Base-by-base conservation (phyloP, 768 basidiomycete genomes). In the Lactarius indigo region DNA sequence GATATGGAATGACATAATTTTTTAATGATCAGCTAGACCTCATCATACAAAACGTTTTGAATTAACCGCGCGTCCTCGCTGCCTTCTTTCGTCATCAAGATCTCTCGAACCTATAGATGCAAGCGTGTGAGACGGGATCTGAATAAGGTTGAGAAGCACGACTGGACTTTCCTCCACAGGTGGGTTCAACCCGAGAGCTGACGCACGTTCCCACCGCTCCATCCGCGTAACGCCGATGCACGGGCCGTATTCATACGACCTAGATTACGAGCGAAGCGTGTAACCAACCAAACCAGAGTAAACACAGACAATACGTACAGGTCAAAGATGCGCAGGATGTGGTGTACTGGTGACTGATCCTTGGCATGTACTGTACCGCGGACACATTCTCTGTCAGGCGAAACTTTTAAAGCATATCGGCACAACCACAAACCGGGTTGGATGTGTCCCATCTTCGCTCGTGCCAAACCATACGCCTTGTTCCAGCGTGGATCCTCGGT, bases 191-290 rank as follows among this genome's bases (percentile, higher is more conserved):
- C 93, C 93, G 55, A 96, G 80, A 12, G 82, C 81, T 31, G 87
- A 75, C 0, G 96, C 96, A 58, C 95, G 82, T 73, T 95, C 85
- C 93, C 94, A 98, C 44, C 96, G 82, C 68, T 95, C 87, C 17
- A 96, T 77, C 33, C 95, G 86, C n/a, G 87, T 84, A 62, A 92
- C 82, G 0, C 92, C 90, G 26, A 88, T 78, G 69, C 88, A 92
- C 3, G 92, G 92, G 0, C 92, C 93, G 73, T 87, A 95, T 69
- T 91, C 86, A 64, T 88, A 89, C 2, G 87, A 84, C 74, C 90
- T 92, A 37, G 12, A 37, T 37, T 37, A 57, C 17, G 26, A 52
- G 50, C n/a, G 47, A 33, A 4, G 7, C 61, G 13, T 15, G 64
- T 73, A 57, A 69, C 56, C 26, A 64, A 52, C 37, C 31, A 26